Conservation (phyloP, 352 stramenopile species). For the Phytopythium aichiense region DNA sequence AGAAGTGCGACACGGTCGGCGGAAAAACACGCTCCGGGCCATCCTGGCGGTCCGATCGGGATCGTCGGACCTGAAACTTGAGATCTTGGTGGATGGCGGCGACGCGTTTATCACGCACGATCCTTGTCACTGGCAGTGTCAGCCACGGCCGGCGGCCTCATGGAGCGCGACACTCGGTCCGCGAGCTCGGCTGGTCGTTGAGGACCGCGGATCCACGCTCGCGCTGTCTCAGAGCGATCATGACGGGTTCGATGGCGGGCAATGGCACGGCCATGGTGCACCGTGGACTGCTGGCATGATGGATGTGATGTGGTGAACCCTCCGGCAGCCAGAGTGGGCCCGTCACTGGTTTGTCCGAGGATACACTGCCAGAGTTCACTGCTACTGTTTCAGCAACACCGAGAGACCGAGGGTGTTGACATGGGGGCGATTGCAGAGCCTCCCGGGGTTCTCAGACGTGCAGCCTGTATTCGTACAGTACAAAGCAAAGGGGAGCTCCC, state of each 20-base stretch:
- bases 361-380: neutral
- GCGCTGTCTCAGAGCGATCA: neutral
- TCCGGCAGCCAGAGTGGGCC: neutral
- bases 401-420: neutral
- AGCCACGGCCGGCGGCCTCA: no score
- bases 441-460: no score
- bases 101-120: neutral
- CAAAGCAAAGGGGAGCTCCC: no score
- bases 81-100: neutral
- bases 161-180: neutral
- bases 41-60: neutral
- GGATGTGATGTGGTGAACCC: neutral
- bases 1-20: constrained; percentile 3
- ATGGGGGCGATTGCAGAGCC: no score
- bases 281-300: neutral
- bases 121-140: neutral
- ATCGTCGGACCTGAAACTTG: neutral
- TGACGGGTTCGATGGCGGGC: neutral
- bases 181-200: neutral
- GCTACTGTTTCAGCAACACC: neutral
- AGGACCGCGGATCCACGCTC: neutral
- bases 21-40: neutral
- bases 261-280: neutral
- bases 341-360: neutral
- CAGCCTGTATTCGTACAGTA: no score